Evolutionary conservation across 371 early-diverging fungal species (phyloP).

Genomic region (Mortierella sp.): DNA sequence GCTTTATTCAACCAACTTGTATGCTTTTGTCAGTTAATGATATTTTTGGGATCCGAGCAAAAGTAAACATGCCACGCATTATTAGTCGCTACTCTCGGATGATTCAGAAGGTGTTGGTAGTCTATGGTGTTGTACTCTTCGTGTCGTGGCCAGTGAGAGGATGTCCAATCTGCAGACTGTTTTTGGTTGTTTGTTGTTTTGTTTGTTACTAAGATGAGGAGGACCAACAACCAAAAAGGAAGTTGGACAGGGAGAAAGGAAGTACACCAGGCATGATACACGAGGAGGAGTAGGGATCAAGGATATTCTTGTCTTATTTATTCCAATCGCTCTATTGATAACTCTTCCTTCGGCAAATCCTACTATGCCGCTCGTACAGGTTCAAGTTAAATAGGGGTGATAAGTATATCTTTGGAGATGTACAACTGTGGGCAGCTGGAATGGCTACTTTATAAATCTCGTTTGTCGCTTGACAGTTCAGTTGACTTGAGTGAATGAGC

Average conservation of each 20-base stretch:
- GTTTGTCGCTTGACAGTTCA: background rate
- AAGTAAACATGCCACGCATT: background rate
- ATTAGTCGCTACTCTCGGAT: background rate
- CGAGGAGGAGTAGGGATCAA: background rate
- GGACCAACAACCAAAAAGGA: background rate
- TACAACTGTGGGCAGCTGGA: background rate
- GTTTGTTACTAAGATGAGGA: too few species aligned
- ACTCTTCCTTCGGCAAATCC: background rate
- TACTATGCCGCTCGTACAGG: slow-evolving; percentile 1
- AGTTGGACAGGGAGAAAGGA: too few species aligned
- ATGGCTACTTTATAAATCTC: background rate
- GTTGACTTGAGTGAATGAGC: background rate
- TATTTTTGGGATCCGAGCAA: background rate
- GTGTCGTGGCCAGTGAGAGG: background rate
- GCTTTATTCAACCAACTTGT: slow-evolving; percentile 1
- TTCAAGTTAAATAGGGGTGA: background rate
- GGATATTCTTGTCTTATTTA: background rate
- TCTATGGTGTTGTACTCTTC: background rate
- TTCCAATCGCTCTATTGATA: background rate
- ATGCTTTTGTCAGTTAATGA: background rate
- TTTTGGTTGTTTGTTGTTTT: background rate
- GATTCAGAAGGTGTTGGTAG: background rate
- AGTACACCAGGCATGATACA: background rate
- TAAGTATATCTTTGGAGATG: background rate
- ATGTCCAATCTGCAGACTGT: background rate